Base-by-base conservation (phyloP, 768 basidiomycete genomes). In the Pluteus cervinus region DNA sequence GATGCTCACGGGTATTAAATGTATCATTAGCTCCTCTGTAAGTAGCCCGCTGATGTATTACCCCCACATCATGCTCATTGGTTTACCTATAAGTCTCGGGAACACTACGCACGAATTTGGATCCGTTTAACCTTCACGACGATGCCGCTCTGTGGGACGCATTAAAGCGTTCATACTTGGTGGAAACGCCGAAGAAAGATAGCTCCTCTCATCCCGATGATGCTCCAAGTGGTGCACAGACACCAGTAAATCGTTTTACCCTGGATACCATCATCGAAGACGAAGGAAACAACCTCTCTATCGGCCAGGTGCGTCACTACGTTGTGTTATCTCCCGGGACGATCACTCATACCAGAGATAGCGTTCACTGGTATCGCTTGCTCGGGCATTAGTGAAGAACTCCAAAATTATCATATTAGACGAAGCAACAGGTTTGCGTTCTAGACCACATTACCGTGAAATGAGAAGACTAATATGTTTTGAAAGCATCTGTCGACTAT, bases 61-160 rank as follows among this genome's bases (percentile, higher is more conserved):
- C 12, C 7, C 15, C 11, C 16, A 29, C 16, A 46, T 30, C 32
- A 46, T 38, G 43, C 32, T 23, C 29, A 43, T 17, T 36, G 33
- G 16, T 40, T 24, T 28, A 8, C 46, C 48, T 36, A 33, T 59
- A 70, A n/a, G 80, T 87, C 62, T 84, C 82, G 11, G 88, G 87
- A 36, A 89, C 86, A 1, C 59, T 94, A 15, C 73, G 91, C 34
- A 76, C 76, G 29, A 96, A 97, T 54, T 75, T 96, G 4, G 93
- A 96, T 55, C 93, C 93, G 0, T 93, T 94, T 61, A 79, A 75
- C 33, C 58, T 75, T 30, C 76, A 86, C 44, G 84, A 86, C 44
- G 91, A 94, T 54, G 77, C 76, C 15, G 69, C 71, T 16, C 69
- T 96, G 14, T 92, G 87, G 82, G 90, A 94, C 49, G 89, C 93